Base-by-base conservation (phyloP, 2,329 filamentous ascomycete genomes). In the Fusarium denticulatum region DNA sequence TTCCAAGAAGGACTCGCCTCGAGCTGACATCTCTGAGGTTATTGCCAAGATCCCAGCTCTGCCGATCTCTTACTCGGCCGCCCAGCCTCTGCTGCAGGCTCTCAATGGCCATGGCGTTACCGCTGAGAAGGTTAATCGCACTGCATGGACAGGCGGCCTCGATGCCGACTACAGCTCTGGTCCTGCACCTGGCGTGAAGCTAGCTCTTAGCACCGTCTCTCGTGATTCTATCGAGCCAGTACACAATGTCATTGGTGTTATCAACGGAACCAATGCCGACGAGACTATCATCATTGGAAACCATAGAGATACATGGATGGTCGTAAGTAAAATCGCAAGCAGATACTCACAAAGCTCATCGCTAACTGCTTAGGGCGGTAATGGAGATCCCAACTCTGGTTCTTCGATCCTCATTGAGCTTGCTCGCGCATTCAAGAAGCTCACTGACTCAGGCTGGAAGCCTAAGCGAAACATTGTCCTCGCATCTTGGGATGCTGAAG, bases 361-460 rank as follows among this genome's bases (percentile, higher is more conserved):
- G 14, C 53, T 68, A n/a, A 66, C 39, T 11, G 3, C 3, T 28
- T 16, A 77, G 75, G 94, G 94, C n/a, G 94, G 94, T 30, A 93
- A 93, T n/a, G 93, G 88, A 7, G 94, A 96, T 74, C 94, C 94
- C 0, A 95, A 95, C 82, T 93, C 92, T 68, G 94, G 94, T 57
- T 94, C 92, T 14, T 92, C 94, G 3, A 89, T 92, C 4, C 83
- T 96, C 22, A 93, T 94, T 56, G 94, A 96, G 77, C 88, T 96
- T 6, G 88, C 94, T 47, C 88, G 91, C 53, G 90, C 90, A 16
- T 93, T 96, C 74, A 92, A 92, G 9, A 85, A 88, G 63, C 91
- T 94, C 13, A 82, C 93, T 1, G 86, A 90, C 18, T 86, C 87
- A n/a, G 94, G 94, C 14, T 97, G 94, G 94, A 93, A 91, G 78